These are phyloP conservation scores for Bidens hawaiensis DNA, from an alignment of 140 eudicot genomes.

Conservation along the genomic window DNA sequence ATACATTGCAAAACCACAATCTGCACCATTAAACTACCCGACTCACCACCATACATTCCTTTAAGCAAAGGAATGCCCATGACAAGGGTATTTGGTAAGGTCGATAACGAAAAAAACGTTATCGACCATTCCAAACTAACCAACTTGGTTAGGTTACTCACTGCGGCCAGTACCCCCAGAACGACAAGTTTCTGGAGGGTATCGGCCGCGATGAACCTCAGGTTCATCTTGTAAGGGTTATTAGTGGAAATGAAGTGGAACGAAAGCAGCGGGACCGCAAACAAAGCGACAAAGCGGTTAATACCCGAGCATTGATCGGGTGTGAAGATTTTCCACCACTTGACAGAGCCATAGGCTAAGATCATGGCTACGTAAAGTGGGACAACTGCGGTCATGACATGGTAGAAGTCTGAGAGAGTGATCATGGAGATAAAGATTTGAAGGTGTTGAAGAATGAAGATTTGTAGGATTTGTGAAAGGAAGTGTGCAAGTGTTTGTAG, in stretches of 20 bases:
- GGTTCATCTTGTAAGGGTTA: slow-evolving; percentile 81
- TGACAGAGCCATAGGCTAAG: slow-evolving; percentile 82
- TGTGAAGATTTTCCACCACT: slow-evolving; percentile 93
- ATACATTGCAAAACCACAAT: slow-evolving; percentile 86
- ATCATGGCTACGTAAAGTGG: slow-evolving; percentile 96
- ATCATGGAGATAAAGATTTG: slow-evolving; percentile 37
- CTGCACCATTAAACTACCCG: slow-evolving; percentile 87
- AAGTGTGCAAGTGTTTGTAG: background rate
- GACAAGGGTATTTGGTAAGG: slow-evolving; percentile 82
- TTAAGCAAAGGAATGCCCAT: slow-evolving; percentile 93
- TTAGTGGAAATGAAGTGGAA: slow-evolving; percentile 86
- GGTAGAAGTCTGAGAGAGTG: slow-evolving; percentile 68
- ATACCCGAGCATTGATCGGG: slow-evolving; percentile 98
- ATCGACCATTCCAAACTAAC: slow-evolving; percentile 81
- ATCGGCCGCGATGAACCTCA: slow-evolving; percentile 83
- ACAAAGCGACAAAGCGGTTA: slow-evolving; percentile 82
- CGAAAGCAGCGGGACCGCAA: slow-evolving; percentile 88
- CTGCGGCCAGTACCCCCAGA: slow-evolving; percentile 40
- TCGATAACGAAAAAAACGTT: slow-evolving; percentile 73
- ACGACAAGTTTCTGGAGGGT: slow-evolving; percentile 76
- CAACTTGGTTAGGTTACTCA: slow-evolving; percentile 42
- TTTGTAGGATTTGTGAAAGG: slow-evolving; percentile 18
- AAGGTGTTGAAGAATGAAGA: background rate
- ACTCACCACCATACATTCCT: slow-evolving; percentile 88
- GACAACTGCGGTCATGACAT: slow-evolving; percentile 89